A percentile compares a stretch with the other conserved stretches of the same genome.
phyloP scores from a whole-genome alignment of 2,329 filamentous ascomycete genomes.

The Erysiphe pulchra region DNA sequence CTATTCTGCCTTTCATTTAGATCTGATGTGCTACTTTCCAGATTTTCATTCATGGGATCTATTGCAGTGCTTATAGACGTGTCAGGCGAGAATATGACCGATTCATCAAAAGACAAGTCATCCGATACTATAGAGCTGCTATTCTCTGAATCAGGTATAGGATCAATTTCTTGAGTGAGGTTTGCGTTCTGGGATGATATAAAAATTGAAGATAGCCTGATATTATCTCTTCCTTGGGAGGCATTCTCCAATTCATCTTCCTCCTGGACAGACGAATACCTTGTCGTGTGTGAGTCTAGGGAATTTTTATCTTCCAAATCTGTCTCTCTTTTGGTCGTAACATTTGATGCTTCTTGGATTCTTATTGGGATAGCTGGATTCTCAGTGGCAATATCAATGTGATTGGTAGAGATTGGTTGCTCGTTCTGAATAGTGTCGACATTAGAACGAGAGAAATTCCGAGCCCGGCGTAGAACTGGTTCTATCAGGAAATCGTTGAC shows the following conservation, averaged over 20 bases:
- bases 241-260: background rate
- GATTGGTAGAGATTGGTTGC: conserved; percentile 2
- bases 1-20: conserved; percentile 6
- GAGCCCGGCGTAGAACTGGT: conserved; percentile 35
- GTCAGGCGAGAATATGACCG: conserved; percentile 2
- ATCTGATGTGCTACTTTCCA: background rate
- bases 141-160: background rate
- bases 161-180: background rate
- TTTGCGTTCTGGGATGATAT: background rate
- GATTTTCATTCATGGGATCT: background rate
- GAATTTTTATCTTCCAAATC: background rate
- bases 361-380: conserved; percentile 7
- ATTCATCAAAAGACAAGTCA: background rate
- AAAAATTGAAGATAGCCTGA: background rate
- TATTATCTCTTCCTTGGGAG: too few relatives aligned
- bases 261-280: background rate
- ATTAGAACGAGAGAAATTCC: conserved; percentile 26
- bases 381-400: conserved; percentile 8
- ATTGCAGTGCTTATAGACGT: background rate
- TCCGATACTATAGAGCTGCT: background rate
- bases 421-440: conserved; percentile 10
- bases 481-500: conserved; percentile 41
- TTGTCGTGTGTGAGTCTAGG: background rate
- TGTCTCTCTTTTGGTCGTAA: background rate
- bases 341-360: background rate